Percentiles rank a stretch among this genome's conserved stretches.
These are phyloP conservation scores for Cutaneotrichosporon sp. DNA, from an alignment of 1,284 basidiomycete species.

Conservation along the genomic window DNA sequence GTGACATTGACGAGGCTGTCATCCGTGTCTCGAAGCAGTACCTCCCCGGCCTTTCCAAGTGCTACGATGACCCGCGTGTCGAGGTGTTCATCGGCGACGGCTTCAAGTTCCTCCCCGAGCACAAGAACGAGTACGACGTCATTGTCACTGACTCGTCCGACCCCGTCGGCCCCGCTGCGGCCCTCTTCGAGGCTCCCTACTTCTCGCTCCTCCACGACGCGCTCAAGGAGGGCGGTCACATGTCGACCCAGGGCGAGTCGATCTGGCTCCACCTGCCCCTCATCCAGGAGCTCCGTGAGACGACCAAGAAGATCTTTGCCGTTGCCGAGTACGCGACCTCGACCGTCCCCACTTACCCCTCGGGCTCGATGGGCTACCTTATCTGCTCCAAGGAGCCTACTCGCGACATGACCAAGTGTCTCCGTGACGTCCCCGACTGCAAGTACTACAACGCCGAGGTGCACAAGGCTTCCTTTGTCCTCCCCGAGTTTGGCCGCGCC, in stretches of 20 bases:
- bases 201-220: conserved; percentile 90
- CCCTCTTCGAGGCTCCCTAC: conserved; percentile 95
- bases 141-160: conserved; percentile 99
- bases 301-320: conserved; percentile 73
- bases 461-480: conserved; percentile 64
- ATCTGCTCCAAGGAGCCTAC: conserved; percentile 75
- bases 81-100: conserved; percentile 90
- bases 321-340: conserved; percentile 89
- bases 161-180: conserved; percentile 90
- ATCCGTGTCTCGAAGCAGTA: conserved; percentile 88
- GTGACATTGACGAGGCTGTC: conserved; percentile 98
- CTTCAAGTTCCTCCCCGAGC: conserved; percentile 91
- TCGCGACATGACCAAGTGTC: conserved; percentile 65
- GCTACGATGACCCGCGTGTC: conserved; percentile 78
- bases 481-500: conserved; percentile 84
- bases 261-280: conserved; percentile 91
- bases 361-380: conserved; percentile 94
- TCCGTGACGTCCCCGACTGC: conserved; percentile 63
- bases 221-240: conserved; percentile 82
- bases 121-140: conserved; percentile 87
- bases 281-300: conserved; percentile 71
- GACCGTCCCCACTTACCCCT: conserved; percentile 96
- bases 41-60: conserved; percentile 88
- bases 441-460: conserved; percentile 15
- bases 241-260: conserved; percentile 94